Base-by-base conservation (phyloP, 192 early-diverging fungal genomes). In the Coemansia sp. region DNA sequence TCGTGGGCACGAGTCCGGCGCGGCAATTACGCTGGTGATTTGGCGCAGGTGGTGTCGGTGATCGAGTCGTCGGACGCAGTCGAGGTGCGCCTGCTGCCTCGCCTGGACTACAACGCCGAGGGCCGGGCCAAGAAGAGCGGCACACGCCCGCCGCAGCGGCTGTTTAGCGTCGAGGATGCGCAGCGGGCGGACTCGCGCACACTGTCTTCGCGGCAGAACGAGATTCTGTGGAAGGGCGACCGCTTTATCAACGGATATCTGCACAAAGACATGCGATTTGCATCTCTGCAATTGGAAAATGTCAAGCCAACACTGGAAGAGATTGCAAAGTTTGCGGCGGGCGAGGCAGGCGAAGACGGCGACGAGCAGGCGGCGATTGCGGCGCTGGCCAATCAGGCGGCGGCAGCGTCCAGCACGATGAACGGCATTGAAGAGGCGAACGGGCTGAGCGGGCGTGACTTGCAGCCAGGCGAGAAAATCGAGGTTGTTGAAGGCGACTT, bases 291-390 rank as follows among this genome's bases (percentile, higher is more conserved):
- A 64, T 76, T 82, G 0, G 88, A 90, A 10, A 83, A 87, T 62
- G 87, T 94, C 17, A 90, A 88, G 64, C 93, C 94, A 26, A 90
- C 91, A 20, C 82, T 99, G 57, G 95, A 99, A 58, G 95, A 99
- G 73, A 93, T 97, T 34, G 87, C 88, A 15, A 75, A 81, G 68
- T 98, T 96, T 69, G 75, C 75, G 2, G 74, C 67, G 6, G 79
- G 79, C 63, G 71, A 72, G 19, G 55, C 85, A 10, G 87, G 87
- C 21, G 93, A 88, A 19, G 86, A 85, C 9, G 72, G 89, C n/a
- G 86, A 87, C 54, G 88, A 86, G 52, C 85, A 86, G 56, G 84
- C 86, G 34, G 86, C 81, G 3, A 77, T 82, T 50, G 75, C 86
- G 15, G 71, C 82, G 56, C 79, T 87, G 52, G 86, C 84, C 56